Conservation (phyloP, 2,329 filamentous ascomycete species). For the Lasiodiplodia gonubiensis region DNA sequence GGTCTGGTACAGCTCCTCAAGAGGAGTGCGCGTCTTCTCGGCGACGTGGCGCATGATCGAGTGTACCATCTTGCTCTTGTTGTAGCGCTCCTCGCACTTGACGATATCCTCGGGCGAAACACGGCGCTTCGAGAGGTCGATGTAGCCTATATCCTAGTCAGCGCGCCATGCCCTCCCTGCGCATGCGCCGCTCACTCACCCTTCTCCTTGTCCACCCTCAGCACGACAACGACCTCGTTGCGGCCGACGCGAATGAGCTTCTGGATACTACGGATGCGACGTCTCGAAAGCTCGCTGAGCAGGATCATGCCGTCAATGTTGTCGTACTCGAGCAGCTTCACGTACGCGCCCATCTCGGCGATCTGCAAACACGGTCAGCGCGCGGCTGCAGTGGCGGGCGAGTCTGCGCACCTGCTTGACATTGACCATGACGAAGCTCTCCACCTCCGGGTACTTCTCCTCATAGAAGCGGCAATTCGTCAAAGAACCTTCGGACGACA, state of each 20-base stretch:
- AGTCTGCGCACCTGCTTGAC: constrained; percentile 78
- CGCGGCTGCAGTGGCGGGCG: background rate
- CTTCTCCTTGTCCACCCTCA: constrained; percentile 99
- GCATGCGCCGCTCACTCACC: constrained; percentile 54
- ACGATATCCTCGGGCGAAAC: constrained; percentile 97
- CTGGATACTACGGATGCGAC: constrained; percentile 98
- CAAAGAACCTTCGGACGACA: constrained; percentile 69
- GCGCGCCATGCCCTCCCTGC: background rate
- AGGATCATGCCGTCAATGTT: constrained; percentile 99
- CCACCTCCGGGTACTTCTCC: constrained; percentile 97
- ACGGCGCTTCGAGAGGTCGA: constrained; percentile 97
- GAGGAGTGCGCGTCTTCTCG: constrained; percentile 93
- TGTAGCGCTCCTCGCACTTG: constrained; percentile 99
- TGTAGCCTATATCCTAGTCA: constrained; percentile 69
- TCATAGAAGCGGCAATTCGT: constrained; percentile 97
- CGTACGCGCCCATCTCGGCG: constrained; percentile 99
- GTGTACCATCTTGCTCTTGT: constrained; percentile 99
- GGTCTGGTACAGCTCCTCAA: constrained; percentile 89
- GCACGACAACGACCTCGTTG: constrained; percentile 97
- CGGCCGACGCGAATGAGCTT: constrained; percentile 98
- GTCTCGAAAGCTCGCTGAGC: constrained; percentile 93
- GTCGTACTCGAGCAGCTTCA: constrained; percentile 99
- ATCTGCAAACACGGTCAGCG: constrained; percentile 63
- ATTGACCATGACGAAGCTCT: constrained; percentile 99
- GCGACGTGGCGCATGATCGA: constrained; percentile 99